A percentile compares a stretch with the other conserved stretches of the same genome.
phyloP scores from a whole-genome alignment of 2,329 filamentous ascomycete species.

The Ophiostoma sp. region DNA sequence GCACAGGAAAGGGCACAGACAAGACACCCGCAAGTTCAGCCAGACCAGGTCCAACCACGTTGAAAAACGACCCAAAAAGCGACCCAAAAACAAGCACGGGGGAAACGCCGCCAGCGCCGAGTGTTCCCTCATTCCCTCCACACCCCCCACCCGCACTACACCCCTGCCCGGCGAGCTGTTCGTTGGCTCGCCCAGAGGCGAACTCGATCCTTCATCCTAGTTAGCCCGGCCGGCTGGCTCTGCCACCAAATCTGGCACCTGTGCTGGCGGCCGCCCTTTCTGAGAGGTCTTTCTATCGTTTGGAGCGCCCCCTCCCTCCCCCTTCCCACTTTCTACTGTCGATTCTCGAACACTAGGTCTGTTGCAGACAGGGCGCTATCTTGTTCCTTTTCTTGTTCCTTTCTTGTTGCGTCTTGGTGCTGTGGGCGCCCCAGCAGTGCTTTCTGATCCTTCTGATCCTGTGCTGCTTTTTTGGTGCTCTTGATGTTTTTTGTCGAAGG shows the following conservation, averaged over 20 bases:
- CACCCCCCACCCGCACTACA: background rate
- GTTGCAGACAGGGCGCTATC: conserved; percentile 12
- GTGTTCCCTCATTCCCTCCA: background rate
- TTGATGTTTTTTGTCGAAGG: background rate
- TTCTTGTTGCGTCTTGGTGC: conserved; percentile 7
- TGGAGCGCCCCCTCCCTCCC: background rate
- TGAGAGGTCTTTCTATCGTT: background rate
- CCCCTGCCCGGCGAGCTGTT: background rate
- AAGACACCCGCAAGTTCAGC: conserved; percentile 12
- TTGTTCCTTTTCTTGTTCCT: background rate
- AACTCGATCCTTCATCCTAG: conserved; percentile 18
- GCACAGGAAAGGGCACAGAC: background rate
- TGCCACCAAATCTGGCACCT: conserved; percentile 1
- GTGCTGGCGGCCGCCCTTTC: background rate
- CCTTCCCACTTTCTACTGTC: conserved; percentile 18
- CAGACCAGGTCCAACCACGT: conserved; percentile 15
- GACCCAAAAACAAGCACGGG: background rate
- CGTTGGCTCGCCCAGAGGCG: background rate
- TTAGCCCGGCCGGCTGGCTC: conserved; percentile 11
- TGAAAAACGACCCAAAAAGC: background rate
- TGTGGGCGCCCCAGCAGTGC: background rate
- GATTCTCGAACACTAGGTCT: conserved; percentile 16
- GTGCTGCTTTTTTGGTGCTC: background rate
- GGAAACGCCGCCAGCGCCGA: conserved; percentile 3
- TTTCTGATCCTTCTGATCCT: background rate